Evolutionary conservation across 495 filamentous ascomycete genomes (phyloP).

Genomic region (Talaromyces ruber): DNA sequence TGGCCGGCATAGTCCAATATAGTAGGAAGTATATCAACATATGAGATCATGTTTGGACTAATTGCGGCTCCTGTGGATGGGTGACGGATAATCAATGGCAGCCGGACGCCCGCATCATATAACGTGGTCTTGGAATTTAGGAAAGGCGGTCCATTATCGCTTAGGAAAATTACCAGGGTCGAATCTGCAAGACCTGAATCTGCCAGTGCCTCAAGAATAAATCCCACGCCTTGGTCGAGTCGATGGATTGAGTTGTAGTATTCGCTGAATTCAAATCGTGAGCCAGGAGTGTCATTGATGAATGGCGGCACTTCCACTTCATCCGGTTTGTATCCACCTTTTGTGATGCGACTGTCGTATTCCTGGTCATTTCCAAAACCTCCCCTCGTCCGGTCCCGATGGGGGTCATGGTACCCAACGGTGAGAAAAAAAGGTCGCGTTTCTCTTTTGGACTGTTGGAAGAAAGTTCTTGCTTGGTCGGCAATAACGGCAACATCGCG

Average conservation of each 20-base stretch:
- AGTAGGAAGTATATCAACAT: slow-evolving; percentile 32
- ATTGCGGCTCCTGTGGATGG: slow-evolving; percentile 9
- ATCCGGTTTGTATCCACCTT: slow-evolving; percentile 4
- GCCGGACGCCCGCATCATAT: slow-evolving; percentile 29
- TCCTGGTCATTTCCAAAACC: slow-evolving; percentile 28
- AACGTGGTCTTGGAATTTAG: slow-evolving; percentile 37
- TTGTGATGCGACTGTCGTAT: slow-evolving; percentile 5
- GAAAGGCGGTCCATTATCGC: slow-evolving; percentile 37
- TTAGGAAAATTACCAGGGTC: slow-evolving; percentile 31
- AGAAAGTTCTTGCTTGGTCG: slow-evolving; percentile 22
- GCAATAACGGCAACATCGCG: slow-evolving; percentile 23
- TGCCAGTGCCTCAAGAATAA: slow-evolving; percentile 24
- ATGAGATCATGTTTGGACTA: slow-evolving; percentile 34
- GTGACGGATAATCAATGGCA: slow-evolving; percentile 26
- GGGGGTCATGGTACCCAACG: slow-evolving; percentile 31
- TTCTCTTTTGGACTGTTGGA: slow-evolving; percentile 16
- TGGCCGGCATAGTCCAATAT: slow-evolving; percentile 25
- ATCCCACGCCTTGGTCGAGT: slow-evolving; percentile 26
- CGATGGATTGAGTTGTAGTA: slow-evolving; percentile 31
- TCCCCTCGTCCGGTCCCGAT: slow-evolving; percentile 24
- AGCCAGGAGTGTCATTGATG: slow-evolving; percentile 22
- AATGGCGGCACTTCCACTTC: slow-evolving; percentile 23
- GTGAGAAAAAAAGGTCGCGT: slow-evolving; percentile 26
- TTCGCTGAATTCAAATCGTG: slow-evolving; percentile 23
- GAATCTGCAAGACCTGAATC: slow-evolving; percentile 14